Base-by-base conservation (phyloP, 1,284 basidiomycete species). In the Sporisorium exsertum region DNA sequence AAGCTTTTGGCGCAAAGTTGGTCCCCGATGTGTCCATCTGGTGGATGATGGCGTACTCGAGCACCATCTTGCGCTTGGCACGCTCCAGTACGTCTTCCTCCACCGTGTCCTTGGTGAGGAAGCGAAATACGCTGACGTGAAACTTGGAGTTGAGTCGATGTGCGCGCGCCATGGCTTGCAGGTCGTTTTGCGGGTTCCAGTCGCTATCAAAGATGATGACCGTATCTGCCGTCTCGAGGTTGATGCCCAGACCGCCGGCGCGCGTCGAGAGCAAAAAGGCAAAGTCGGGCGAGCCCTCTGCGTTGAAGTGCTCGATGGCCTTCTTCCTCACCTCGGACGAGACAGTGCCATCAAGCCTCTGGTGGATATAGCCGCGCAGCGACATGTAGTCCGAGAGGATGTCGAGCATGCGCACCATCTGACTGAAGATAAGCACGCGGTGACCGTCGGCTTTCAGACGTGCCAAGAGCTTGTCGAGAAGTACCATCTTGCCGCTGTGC, bases 41-140 rank as follows among this genome's bases (percentile, higher is more conserved):
- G 87, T 97, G 96, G 88, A 99, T 98, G 88, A 99, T 98, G 57
- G 96, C 97, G 88, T 99, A 98, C 87, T 99, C 97, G 78, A 99
- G 88, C 61, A 99, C 94, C 96, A 99, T 99, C 89, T 99, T 99
- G 88, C 95, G 93, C 90, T 97, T 96, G 20, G 97, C 97, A 47
- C 95, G 90, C 87, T 99, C 96, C 45, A 99, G 89, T 26, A 99
- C 93, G 83, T 99, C 96, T 87, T 99, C 97, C 87, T 99, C 97
- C 89, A 99, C 95, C 16, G 96, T 99, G 84, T 97, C 96, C 87
- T 99, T 98, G 84, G 94, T 96, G 82, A 99, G 94, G 84, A 99
- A 87, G 46, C 96, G 92, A 87, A 97, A 99, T 55, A 99, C 97
- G 85, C 92, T 97, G 82, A 99, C 97, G 87, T 99, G 96, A 58